phyloP scores from a whole-genome alignment of 1,139 yeast species.

The Magnusiomyces clavatus region DNA sequence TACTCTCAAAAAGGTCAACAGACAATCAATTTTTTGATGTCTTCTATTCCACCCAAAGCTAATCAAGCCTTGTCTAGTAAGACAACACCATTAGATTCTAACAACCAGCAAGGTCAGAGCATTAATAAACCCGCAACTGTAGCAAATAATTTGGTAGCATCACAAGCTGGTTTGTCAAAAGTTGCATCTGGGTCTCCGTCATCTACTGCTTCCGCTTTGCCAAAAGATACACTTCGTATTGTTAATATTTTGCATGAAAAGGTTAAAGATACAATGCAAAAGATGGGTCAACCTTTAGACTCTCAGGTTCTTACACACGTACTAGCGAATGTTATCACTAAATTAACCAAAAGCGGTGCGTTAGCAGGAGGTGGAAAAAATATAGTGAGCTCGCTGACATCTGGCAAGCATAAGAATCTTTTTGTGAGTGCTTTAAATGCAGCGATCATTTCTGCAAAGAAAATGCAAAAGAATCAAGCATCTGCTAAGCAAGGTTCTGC shows the following conservation, averaged over 20 bases:
- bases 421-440: constrained; percentile 75
- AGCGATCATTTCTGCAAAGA: constrained; percentile 52
- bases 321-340: constrained; percentile 86
- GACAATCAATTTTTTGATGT: no score
- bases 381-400: constrained; percentile 61
- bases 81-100: no score
- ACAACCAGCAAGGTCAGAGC: no score
- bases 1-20: no score
- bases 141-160: background rate
- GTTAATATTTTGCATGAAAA: constrained; percentile 31
- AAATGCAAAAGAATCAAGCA: constrained; percentile 12
- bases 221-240: constrained; percentile 32
- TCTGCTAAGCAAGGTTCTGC: constrained; percentile 3
- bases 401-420: constrained; percentile 83
- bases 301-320: constrained; percentile 78
- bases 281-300: constrained; percentile 27
- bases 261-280: constrained; percentile 31
- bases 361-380: constrained; percentile 31
- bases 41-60: no score
- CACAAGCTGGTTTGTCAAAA: background rate
- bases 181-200: background rate
- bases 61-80: no score
- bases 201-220: constrained; percentile 13
- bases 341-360: constrained; percentile 74
- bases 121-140: no score